Base-by-base conservation (phyloP, 768 basidiomycete species). In the Psilocybe azurescens region DNA sequence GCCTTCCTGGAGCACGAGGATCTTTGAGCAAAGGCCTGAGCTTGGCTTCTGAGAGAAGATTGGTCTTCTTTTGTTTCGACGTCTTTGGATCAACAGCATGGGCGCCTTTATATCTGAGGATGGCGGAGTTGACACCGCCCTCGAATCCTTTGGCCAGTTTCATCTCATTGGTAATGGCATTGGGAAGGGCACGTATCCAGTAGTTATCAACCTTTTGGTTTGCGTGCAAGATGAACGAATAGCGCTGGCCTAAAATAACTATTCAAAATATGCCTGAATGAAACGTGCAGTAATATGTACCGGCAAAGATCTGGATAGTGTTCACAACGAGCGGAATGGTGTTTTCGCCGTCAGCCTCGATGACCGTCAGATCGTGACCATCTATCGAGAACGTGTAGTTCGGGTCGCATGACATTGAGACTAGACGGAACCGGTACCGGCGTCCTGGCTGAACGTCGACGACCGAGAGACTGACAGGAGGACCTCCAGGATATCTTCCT, bases 341-440 rank as follows among this genome's bases (percentile, higher is more conserved):
- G 64, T 79, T 79, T 52, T 69, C 73, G 1, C 82, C 80, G 53
- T 87, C 86, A 0, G 69, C 80, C 64, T 87, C 85, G 32, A 87
- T 86, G 57, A 87, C 73, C 3, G 82, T 85, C 74, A 80, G 75
- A 46, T 79, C 79, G 57, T 85, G 83, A 1, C 73, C 73, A 56
- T 79, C 77, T 33, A 83, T 81, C 5, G 82, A 80, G 65, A 86
- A 83, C 0, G 58, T 38, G 58, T 71, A 82, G 61, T 75, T 72
- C 1, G 81, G 77, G 54, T 80, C 77, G 67, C 88, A 88, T 20
- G 86, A 82, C 9, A 81, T 77, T 9, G 77, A 74, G 32, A 88
- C 62, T 1, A 89, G 39, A 3, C 87, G 80, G 72, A 88, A 83
- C 13, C 87, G 81, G 64, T 87, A 88, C 4, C 84, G 76, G 48